Evolutionary conservation across 306 rosid genomes (phyloP).

Genomic region (Delonix regia): DNA sequence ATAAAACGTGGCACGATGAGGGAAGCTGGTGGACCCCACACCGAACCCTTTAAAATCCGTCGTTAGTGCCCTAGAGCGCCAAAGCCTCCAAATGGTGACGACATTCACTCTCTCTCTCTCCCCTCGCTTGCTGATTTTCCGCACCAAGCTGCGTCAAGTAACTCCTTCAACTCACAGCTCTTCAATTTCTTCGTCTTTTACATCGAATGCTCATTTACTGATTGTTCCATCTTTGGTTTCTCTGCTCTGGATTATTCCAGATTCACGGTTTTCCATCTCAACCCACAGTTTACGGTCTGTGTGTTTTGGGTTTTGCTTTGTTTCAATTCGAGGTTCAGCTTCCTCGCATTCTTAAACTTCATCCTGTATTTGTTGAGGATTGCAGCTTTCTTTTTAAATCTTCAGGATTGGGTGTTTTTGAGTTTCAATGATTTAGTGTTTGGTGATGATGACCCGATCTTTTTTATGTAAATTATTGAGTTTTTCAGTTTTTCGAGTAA

Average conservation of each 20-base stretch:
- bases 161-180: neutral
- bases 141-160: neutral
- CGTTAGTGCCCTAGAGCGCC: slow-evolving; percentile 15
- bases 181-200: neutral
- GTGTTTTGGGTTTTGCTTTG: neutral
- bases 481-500: neutral
- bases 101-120: neutral
- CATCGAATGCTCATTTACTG: neutral
- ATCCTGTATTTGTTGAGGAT: neutral
- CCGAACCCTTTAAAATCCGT: slow-evolving; percentile 44
- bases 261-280: neutral
- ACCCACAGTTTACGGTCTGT: neutral
- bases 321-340: neutral
- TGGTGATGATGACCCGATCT: neutral
- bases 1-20: slow-evolving; percentile 29
- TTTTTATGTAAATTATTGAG: neutral
- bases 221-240: neutral
- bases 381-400: neutral
- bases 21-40: slow-evolving; percentile 45
- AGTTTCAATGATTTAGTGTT: neutral
- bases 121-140: neutral
- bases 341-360: neutral
- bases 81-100: slow-evolving; percentile 6
- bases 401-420: neutral
- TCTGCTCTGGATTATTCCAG: neutral